Evolutionary conservation across 2,329 filamentous ascomycete genomes (phyloP).

Genomic region (Dryadomyces quercivorus): DNA sequence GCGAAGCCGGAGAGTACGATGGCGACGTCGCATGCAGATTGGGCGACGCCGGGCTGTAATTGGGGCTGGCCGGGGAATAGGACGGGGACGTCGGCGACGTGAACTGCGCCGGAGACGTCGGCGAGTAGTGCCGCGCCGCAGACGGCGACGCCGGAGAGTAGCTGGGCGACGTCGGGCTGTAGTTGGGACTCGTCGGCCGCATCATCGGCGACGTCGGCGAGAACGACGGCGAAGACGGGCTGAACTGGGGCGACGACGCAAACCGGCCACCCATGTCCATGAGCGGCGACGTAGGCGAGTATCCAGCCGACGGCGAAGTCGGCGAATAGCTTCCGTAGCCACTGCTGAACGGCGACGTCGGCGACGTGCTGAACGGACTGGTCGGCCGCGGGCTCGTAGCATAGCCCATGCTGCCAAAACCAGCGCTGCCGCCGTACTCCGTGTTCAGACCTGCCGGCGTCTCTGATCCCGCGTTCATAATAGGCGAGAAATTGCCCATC

Average conservation of each 20-base stretch:
- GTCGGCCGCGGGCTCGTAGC: slow-evolving; percentile 57
- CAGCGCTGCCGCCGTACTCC: slow-evolving; percentile 42
- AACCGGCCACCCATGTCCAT: slow-evolving; percentile 40
- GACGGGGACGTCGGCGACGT: slow-evolving; percentile 64
- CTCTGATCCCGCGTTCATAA: slow-evolving; percentile 63
- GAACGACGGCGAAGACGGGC: slow-evolving; percentile 50
- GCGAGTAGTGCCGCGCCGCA: slow-evolving; percentile 45
- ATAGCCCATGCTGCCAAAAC: slow-evolving; percentile 28
- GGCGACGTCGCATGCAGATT: slow-evolving; percentile 43
- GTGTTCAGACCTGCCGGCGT: slow-evolving; percentile 53
- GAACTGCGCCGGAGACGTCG: slow-evolving; percentile 62
- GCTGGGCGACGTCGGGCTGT: slow-evolving; percentile 53
- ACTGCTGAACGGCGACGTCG: slow-evolving; percentile 51
- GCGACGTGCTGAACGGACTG: slow-evolving; percentile 64
- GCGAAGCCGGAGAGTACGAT: slow-evolving; percentile 58
- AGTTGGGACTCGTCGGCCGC: slow-evolving; percentile 44
- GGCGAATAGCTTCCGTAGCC: slow-evolving; percentile 55
- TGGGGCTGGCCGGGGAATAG: slow-evolving; percentile 59
- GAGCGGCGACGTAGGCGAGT: slow-evolving; percentile 66
- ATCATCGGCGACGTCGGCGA: slow-evolving; percentile 49
- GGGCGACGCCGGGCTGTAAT: slow-evolving; percentile 58
- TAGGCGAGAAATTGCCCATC: slow-evolving; percentile 61
- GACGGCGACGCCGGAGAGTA: slow-evolving; percentile 52
- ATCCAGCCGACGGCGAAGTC: slow-evolving; percentile 60
- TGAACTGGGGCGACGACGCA: slow-evolving; percentile 47